Evolutionary conservation across 1,284 basidiomycete genomes (phyloP), one percentile per base, ranked within the genome.

Genomic region (Puccinia triticina): DNA sequence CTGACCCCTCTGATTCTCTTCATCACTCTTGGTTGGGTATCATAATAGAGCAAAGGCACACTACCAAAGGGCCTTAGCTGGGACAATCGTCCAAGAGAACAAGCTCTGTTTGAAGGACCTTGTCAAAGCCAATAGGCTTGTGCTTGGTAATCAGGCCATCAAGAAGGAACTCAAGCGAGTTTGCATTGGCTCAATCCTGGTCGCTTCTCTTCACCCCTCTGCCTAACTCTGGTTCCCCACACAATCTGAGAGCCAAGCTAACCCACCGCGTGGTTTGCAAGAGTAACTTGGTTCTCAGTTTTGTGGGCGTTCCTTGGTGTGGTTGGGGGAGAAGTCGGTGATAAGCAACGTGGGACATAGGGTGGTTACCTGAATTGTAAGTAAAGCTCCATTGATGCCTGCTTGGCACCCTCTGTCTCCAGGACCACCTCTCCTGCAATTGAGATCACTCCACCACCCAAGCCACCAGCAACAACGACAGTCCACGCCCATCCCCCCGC

Each of bases 121-220:
- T 10, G 83, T 76, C 11, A 26, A 64, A 4, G 86, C 87, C 8
- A 73, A 84, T 11, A 57, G 83, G 43, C 74, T 84, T 23, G 84
- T 84, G 8, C 86, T 86, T 8, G 78, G 71, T n/a, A 86, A 87
- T 77, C 85, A 85, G 0, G 86, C 85, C 14, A 85, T 87, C 59
- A 84, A 84, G 82, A 84, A 84, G 71, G 86, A 87, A 77, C 77
- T 84, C 59, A 66, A 79, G 40, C 64, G 8, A 84, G 83, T 18
- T n/a, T 86, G 48, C n/a, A n/a, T n/a, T n/a, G n/a, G n/a, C n/a
- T n/a, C n/a, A n/a, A n/a, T n/a, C n/a, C n/a, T n/a, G n/a, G n/a
- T n/a, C n/a, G n/a, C n/a, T n/a, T n/a, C n/a, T n/a, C n/a, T n/a
- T n/a, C n/a, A n/a, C n/a, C n/a, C n/a, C n/a, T n/a, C n/a, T n/a